Percentiles rank a stretch among this genome's conserved stretches.
phyloP scores from a whole-genome alignment of 1,139 yeast species.

The Blastobotrys proliferans region DNA sequence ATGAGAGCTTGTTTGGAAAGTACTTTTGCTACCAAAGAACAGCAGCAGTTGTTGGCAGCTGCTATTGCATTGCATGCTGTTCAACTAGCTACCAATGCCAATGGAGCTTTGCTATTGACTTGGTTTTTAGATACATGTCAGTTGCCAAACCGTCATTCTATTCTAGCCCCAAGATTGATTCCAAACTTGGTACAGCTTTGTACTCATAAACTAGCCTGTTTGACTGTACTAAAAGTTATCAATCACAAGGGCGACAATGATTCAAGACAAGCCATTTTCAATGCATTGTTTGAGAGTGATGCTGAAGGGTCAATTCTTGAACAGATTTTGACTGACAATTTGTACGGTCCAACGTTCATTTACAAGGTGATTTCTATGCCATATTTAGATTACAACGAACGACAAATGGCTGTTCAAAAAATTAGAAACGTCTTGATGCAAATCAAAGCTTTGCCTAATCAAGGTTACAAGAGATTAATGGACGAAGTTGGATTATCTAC shows the following conservation, averaged over 20 bases:
- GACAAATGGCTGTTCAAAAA: constrained; percentile 55
- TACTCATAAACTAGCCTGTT: constrained; percentile 80
- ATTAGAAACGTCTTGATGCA: constrained; percentile 59
- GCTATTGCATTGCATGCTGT: constrained; percentile 76
- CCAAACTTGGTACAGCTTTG: constrained; percentile 65
- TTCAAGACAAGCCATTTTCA: constrained; percentile 61
- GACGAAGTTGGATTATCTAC: constrained; percentile 79
- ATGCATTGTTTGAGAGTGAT: constrained; percentile 47
- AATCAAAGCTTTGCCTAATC: constrained; percentile 53
- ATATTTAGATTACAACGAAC: constrained; percentile 41
- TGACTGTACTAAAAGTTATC: constrained; percentile 76
- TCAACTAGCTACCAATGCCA: constrained; percentile 74
- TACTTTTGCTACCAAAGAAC: constrained; percentile 58
- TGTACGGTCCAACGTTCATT: constrained; percentile 81
- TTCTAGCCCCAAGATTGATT: constrained; percentile 55
- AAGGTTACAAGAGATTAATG: constrained; percentile 79
- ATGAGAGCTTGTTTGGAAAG: constrained; percentile 90
- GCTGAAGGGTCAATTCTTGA: constrained; percentile 29
- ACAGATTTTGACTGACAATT: constrained; percentile 53
- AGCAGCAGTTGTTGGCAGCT: constrained; percentile 70
- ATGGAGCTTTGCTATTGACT: constrained; percentile 84
- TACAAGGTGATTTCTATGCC: constrained; percentile 57
- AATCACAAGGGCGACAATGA: constrained; percentile 58
- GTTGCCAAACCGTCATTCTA: constrained; percentile 52
- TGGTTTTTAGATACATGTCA: constrained; percentile 92